These are phyloP conservation scores for Chaetomium sp. DNA, from an alignment of 2,329 filamentous ascomycete genomes.

Conservation along the genomic window DNA sequence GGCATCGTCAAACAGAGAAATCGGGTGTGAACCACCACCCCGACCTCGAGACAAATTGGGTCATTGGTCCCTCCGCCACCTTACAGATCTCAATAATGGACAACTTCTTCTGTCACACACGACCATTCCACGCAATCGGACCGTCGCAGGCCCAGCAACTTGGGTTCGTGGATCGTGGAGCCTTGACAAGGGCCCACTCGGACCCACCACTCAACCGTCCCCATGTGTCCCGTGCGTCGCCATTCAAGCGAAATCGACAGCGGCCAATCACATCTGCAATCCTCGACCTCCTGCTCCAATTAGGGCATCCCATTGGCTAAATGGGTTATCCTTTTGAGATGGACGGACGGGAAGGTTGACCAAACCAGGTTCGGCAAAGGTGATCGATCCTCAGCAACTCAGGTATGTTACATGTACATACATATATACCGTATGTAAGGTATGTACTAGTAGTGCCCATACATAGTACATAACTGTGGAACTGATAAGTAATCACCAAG, in stretches of 20 bases:
- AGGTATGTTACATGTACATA: background rate
- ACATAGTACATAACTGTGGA: background rate
- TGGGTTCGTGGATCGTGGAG: constrained; percentile 15
- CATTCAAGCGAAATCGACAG: background rate
- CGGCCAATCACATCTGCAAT: constrained; percentile 17
- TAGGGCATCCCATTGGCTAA: constrained; percentile 16
- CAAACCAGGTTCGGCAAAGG: background rate
- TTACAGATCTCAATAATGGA: background rate
- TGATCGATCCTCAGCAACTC: background rate
- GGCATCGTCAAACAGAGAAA: background rate
- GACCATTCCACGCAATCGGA: background rate
- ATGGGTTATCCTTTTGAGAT: background rate
- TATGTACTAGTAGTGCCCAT: no score
- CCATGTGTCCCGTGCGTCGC: background rate
- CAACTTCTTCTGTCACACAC: background rate
- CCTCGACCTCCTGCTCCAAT: constrained; percentile 2
- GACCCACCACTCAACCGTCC: background rate
- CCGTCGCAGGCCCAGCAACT: constrained; percentile 13
- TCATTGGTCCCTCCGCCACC: background rate
- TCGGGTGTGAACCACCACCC: background rate
- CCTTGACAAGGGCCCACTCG: background rate
- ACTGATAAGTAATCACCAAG: background rate
- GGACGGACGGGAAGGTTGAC: background rate
- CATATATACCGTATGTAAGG: no score
- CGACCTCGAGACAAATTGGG: background rate